Base-by-base conservation (phyloP, 441 rosid genomes). In the Oxalis stricta region DNA sequence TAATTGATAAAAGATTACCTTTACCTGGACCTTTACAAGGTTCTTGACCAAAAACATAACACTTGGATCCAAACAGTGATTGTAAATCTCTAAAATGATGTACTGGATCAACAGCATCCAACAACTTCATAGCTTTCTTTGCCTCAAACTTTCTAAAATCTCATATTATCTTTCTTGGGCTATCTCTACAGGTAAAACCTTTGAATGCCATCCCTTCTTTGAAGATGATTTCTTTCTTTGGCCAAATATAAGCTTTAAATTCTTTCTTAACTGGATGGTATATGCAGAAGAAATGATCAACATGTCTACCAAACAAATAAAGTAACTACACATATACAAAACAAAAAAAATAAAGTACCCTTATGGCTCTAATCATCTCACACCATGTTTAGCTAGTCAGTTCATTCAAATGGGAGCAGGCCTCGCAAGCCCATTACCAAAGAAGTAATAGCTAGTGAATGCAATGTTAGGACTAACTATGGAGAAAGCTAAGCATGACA, bases 241-340 rank as follows among this genome's bases (percentile, higher is more conserved):
- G 65, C 79, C 78, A 76, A 69, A 60, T 71, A 77, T 69, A 70
- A 53, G 81, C 79, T 68, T 67, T 82, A 75, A 61, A 42, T 73
- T 82, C 96, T 72, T 75, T 72, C 62, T 67, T 72, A 60, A 77
- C 79, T 79, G 84, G 75, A 76, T 76, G 40, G 65, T 62, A 79
- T 76, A 70, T 59, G 65, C 73, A 79, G 67, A 74, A 72, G 65
- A 65, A 64, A 42, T 71, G 46, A 64, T 60, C 71, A 77, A 64
- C 22, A 57, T 26, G 5, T 24, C 56, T 62, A 60, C 50, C 63
- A 36, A 48, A 39, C 46, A 7, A 41, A 35, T n/a, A n/a, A 55
- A 41, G 38, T 50, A 44, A 37, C 38, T 61, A 36, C 43, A 38
- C 20, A 51, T 31, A 53, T 20, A 57, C 30, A 48, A 33, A 33